Percentiles rank a stretch among this genome's conserved stretches.
phyloP scores from a whole-genome alignment of 768 basidiomycete genomes.

The Boletus insuetus region DNA sequence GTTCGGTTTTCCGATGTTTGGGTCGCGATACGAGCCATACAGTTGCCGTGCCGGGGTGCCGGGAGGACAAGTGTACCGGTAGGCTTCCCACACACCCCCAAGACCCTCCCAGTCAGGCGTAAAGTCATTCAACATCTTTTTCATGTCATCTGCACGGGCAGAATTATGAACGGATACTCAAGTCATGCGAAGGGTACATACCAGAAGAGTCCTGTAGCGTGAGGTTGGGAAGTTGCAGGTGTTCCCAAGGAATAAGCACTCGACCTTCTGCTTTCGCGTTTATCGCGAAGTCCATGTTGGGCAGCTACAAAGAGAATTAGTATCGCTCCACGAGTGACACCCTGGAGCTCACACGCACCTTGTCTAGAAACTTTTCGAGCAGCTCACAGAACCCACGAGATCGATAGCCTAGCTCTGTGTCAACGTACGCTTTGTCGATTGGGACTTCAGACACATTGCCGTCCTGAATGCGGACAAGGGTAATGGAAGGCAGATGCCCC shows the following conservation, averaged over 20 bases:
- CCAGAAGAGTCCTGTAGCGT: conserved; percentile 43
- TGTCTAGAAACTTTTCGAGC: conserved; percentile 64
- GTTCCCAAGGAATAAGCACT: conserved; percentile 91
- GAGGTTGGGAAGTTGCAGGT: conserved; percentile 66
- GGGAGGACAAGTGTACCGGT: conserved; percentile 87
- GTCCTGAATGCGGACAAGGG: conserved; percentile 74
- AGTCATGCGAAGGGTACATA: conserved; percentile 10
- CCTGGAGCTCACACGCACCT: conserved; percentile 41
- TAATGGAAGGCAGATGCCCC: conserved; percentile 77
- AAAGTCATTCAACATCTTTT: not conserved
- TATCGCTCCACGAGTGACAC: not conserved
- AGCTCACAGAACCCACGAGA: conserved; percentile 76
- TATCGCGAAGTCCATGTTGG: conserved; percentile 93
- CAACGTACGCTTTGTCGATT: conserved; percentile 52
- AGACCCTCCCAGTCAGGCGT: conserved; percentile 78
- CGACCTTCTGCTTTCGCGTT: conserved; percentile 94
- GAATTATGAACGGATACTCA: not conserved
- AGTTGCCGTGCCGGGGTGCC: conserved; percentile 76
- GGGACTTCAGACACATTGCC: conserved; percentile 62
- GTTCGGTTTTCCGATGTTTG: conserved; percentile 31
- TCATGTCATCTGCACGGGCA: not conserved
- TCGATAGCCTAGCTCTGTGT: conserved; percentile 70
- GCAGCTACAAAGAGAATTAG: conserved; percentile 49
- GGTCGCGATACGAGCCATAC: conserved; percentile 69
- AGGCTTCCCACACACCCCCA: conserved; percentile 92